phyloP scores from a whole-genome alignment of 2,329 filamentous ascomycete genomes.

The Sclerotinia minor region DNA sequence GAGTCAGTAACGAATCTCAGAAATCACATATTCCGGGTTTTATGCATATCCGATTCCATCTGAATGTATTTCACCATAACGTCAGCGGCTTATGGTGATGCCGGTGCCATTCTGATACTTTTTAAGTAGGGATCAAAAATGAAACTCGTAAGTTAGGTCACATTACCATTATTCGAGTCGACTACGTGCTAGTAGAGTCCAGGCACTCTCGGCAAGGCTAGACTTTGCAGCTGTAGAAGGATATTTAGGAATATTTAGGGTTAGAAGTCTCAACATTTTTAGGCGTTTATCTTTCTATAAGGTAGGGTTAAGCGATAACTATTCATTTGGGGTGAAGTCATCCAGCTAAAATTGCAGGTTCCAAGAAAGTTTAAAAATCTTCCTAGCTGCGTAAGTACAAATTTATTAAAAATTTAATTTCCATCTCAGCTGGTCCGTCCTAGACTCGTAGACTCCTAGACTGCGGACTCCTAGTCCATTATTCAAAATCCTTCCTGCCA shows the following conservation, averaged over 20 bases:
- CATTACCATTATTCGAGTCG: background rate
- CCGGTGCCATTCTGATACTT: background rate
- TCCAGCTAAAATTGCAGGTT: conserved; percentile 1
- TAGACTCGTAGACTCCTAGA: too few species aligned
- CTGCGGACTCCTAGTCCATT: too few species aligned
- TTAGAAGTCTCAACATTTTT: background rate
- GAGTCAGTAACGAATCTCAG: background rate
- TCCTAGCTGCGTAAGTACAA: background rate
- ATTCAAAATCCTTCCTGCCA: background rate
- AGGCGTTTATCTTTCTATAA: background rate
- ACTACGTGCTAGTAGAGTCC: background rate
- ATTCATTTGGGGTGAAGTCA: conserved; percentile 5
- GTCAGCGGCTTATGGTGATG: background rate
- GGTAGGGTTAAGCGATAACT: conserved; percentile 12
- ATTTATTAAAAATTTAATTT: background rate
- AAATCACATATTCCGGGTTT: background rate
- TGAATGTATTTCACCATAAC: background rate
- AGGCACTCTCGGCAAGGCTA: background rate
- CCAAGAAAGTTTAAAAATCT: conserved; percentile 10
- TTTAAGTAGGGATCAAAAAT: background rate
- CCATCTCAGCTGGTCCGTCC: background rate
- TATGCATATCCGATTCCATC: background rate
- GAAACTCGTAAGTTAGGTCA: background rate
- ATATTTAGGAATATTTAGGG: too few species aligned
- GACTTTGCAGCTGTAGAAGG: background rate